Percentiles rank a stretch among this genome's conserved stretches.
Conservation (phyloP, 2,329 filamentous ascomycete species). For the Hypocrella siamensis region DNA sequence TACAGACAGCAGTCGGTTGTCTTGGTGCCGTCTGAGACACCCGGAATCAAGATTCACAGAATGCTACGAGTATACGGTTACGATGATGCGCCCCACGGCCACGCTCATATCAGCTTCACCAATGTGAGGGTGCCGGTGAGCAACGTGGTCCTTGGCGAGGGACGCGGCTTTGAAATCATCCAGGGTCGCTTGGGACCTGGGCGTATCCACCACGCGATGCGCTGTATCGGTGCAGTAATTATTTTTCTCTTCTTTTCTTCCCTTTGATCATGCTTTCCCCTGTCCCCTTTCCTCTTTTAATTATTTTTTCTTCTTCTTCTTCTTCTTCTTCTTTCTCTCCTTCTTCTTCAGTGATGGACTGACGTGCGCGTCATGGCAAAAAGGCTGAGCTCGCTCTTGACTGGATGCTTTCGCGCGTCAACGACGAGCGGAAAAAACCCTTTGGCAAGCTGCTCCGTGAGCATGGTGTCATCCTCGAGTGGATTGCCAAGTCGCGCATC, state of each 20-base stretch:
- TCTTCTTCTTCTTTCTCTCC: background rate
- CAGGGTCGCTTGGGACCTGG: conserved; percentile 91
- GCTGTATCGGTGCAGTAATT: conserved; percentile 67
- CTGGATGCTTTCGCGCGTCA: conserved; percentile 87
- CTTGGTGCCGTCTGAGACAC: conserved; percentile 64
- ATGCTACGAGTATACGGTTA: conserved; percentile 93
- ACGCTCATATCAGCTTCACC: conserved; percentile 80
- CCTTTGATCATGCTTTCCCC: background rate
- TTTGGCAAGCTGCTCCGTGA: conserved; percentile 78
- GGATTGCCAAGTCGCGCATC: conserved; percentile 80
- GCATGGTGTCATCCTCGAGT: conserved; percentile 90
- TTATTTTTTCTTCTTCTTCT: background rate
- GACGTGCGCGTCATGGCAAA: background rate
- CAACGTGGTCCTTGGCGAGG: conserved; percentile 84
- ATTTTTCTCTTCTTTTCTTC: background rate
- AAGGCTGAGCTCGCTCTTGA: conserved; percentile 78
- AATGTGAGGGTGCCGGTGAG: conserved; percentile 75
- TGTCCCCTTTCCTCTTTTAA: background rate
- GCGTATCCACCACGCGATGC: conserved; percentile 96
- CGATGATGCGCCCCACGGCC: conserved; percentile 95
- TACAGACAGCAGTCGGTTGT: conserved; percentile 92
- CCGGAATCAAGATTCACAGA: conserved; percentile 81
- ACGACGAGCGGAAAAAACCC: conserved; percentile 78
- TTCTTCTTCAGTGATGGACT: background rate
- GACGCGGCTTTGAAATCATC: conserved; percentile 94